Conservation (phyloP, 1,284 basidiomycete genomes). For the Ceratobasidium sp. region DNA sequence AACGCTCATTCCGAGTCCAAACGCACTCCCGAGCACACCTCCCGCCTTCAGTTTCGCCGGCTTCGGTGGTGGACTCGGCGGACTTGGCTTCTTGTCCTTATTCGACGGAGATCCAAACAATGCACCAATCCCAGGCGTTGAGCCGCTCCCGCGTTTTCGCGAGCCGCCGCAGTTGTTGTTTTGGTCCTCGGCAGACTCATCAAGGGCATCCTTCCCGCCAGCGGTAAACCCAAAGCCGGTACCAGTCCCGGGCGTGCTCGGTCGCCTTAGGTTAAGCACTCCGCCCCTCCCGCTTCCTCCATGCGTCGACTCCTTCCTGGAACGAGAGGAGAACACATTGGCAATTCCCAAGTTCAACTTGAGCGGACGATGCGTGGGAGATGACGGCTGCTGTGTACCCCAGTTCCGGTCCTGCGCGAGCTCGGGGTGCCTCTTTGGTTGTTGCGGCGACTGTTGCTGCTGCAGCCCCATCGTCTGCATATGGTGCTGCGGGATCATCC, state of each 20-base stretch:
- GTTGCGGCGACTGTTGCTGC: not conserved
- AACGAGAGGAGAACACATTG: conserved; percentile 1
- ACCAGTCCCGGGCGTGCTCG: conserved; percentile 10
- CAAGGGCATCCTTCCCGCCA: not conserved
- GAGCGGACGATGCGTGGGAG: conserved; percentile 9
- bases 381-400: not conserved
- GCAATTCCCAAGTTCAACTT: conserved; percentile 1
- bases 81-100: not conserved
- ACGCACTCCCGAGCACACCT: not conserved
- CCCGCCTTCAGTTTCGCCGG: conserved; percentile 17
- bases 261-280: not conserved
- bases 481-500: conserved; percentile 39
- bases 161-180: not conserved
- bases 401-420: conserved; percentile 21
- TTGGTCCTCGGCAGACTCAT: not conserved
- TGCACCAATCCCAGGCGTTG: not conserved
- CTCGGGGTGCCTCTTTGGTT: not conserved
- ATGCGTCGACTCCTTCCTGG: conserved; percentile 13
- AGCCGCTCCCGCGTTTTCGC: conserved; percentile 18
- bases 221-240: conserved; percentile 1
- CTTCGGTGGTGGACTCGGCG: conserved; percentile 23
- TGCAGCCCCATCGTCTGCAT: conserved; percentile 27
- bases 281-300: not conserved
- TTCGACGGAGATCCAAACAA: conserved; percentile 3
- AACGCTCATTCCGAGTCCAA: conserved; percentile 23